Evolutionary conservation across 805 yeast genomes (phyloP).

Genomic region (Kodamaea sagamina): DNA sequence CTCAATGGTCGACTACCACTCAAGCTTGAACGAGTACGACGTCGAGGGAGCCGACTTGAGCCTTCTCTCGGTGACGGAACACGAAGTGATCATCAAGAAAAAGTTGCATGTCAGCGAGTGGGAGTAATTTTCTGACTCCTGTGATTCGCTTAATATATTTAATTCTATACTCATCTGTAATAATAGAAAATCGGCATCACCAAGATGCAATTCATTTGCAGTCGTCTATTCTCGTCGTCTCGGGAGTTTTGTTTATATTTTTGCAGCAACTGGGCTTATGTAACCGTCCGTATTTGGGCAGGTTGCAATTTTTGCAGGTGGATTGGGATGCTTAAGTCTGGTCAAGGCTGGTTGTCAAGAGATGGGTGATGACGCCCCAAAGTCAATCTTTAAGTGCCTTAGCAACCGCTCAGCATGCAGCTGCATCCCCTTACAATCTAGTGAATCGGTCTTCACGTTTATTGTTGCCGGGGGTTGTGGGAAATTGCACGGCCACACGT

Average conservation of each 20-base stretch:
- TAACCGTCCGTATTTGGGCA: neutral
- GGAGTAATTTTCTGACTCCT: constrained; percentile 25
- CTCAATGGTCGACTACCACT: constrained; percentile 38
- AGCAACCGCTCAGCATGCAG: neutral
- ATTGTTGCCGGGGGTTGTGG: too few species aligned
- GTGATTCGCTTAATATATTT: neutral
- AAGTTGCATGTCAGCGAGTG: constrained; percentile 37
- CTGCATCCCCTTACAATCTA: neutral
- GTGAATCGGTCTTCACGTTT: too few species aligned
- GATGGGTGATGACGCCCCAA: constrained; percentile 3
- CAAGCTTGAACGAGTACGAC: constrained; percentile 13
- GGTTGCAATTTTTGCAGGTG: constrained; percentile 1
- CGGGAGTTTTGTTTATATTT: constrained; percentile 1
- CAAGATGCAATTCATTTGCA: neutral
- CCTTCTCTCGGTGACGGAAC: constrained; percentile 20
- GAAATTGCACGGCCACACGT: too few species aligned
- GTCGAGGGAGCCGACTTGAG: constrained; percentile 25
- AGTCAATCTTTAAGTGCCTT: constrained; percentile 2
- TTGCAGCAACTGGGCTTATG: constrained; percentile 1
- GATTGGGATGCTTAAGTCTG: neutral
- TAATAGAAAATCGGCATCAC: constrained; percentile 3
- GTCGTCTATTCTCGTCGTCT: neutral
- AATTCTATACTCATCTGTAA: constrained; percentile 10
- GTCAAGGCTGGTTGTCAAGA: too few species aligned
- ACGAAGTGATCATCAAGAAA: constrained; percentile 27